Evolutionary conservation across 352 stramenopile species (phyloP).

Genomic region (Globisporangium cederbergense): DNA sequence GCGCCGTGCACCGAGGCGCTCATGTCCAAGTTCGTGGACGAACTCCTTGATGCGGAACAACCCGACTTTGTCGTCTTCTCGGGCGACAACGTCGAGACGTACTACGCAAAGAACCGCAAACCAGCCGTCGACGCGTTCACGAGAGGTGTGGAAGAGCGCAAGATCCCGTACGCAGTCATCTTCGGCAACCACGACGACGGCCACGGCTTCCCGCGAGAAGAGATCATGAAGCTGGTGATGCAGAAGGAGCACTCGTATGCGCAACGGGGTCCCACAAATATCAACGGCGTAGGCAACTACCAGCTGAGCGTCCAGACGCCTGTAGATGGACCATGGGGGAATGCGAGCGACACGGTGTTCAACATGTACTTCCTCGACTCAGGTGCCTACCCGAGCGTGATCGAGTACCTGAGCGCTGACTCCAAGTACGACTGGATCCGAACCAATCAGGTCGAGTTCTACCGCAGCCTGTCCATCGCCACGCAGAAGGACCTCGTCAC

Average conservation of each 20-base stretch:
- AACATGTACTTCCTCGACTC: constrained; percentile 77
- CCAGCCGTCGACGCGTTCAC: constrained; percentile 36
- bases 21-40: too few species aligned
- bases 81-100: too few species aligned
- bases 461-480: too few species aligned
- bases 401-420: too few species aligned
- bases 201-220: constrained; percentile 30
- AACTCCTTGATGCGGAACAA: too few species aligned
- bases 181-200: constrained; percentile 69
- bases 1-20: too few species aligned
- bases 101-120: background rate
- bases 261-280: constrained; percentile 36
- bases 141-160: constrained; percentile 28
- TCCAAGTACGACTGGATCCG: too few species aligned
- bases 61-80: too few species aligned
- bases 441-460: too few species aligned
- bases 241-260: constrained; percentile 40
- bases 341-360: constrained; percentile 18
- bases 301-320: constrained; percentile 46
- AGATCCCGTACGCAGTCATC: constrained; percentile 52
- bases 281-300: constrained; percentile 69
- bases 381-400: too few species aligned
- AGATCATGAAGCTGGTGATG: constrained; percentile 36
- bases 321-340: constrained; percentile 35
- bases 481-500: too few species aligned